Evolutionary conservation across 2,329 filamentous ascomycete genomes (phyloP).

Genomic region (Allantophomopsis lycopodina): DNA sequence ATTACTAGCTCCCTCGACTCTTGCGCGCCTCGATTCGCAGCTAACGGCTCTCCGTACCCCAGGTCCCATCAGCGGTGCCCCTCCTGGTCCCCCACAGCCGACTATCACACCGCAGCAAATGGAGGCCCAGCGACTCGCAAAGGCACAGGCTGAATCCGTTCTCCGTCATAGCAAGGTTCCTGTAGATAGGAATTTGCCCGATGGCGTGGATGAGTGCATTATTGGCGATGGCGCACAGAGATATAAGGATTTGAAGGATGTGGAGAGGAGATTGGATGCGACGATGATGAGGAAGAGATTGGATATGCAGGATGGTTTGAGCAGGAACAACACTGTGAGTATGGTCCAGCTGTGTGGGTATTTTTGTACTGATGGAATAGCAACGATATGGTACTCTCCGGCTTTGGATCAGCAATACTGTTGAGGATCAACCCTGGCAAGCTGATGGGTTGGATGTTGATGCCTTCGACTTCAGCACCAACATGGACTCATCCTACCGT

Average conservation of each 20-base stretch:
- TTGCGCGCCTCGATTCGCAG: slow-evolving; percentile 1
- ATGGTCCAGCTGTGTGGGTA: not conserved
- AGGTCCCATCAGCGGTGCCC: slow-evolving; percentile 17
- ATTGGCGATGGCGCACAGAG: slow-evolving; percentile 70
- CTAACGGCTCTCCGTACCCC: slow-evolving; percentile 1
- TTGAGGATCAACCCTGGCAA: slow-evolving; percentile 92
- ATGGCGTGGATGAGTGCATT: slow-evolving; percentile 71
- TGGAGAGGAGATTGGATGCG: slow-evolving; percentile 81
- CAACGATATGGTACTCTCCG: slow-evolving; percentile 73
- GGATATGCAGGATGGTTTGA: slow-evolving; percentile 74
- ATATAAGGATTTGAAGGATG: slow-evolving; percentile 73
- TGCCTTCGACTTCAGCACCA: slow-evolving; percentile 70
- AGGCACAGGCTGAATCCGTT: slow-evolving; percentile 48
- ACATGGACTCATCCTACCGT: slow-evolving; percentile 65
- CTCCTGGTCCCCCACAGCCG: slow-evolving; percentile 7
- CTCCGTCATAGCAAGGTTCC: slow-evolving; percentile 79
- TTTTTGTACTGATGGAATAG: slow-evolving; percentile 4
- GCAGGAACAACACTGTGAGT: slow-evolving; percentile 54
- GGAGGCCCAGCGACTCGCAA: slow-evolving; percentile 35
- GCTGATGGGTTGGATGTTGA: slow-evolving; percentile 52
- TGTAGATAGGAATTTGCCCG: slow-evolving; percentile 88
- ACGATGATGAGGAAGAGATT: slow-evolving; percentile 89
- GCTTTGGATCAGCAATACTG: slow-evolving; percentile 91
- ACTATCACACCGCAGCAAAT: slow-evolving; percentile 41
- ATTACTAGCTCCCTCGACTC: not conserved